Evolutionary conservation across 1,139 yeast species (phyloP), one percentile per base, ranked within the genome.

Genomic region (Hansenula lynferdii): DNA sequence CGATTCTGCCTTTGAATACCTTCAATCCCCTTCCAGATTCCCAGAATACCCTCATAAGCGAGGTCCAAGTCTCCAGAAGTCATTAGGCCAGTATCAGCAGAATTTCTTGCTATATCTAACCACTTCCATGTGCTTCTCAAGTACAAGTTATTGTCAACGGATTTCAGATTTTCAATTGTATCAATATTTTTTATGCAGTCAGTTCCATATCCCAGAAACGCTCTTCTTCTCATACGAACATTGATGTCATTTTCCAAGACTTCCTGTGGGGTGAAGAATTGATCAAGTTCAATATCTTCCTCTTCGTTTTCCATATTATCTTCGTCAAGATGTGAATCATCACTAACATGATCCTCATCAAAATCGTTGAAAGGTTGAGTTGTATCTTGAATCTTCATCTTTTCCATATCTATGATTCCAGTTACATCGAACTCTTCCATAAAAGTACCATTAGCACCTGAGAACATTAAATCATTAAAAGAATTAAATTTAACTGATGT

Each of bases 61-160:
- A 92, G 70, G 56, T 92, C 97, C 23, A 86, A 65, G 8, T 63
- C 67, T 20, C 77, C 80, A 2, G 82, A 72, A 1, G 75, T 65
- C 86, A 85, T 81, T 2, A 81, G 68, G 0, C 86, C 86, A 38
- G 82, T 77, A 23, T 73, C 77, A 15, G 82, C 78, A 1, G 87
- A 74, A 36, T 75, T 76, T 42, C 77, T 71, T 0, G 95, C 89
- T 36, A 85, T 73, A 8, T 79, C 75, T 21, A 90, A 62, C 97
- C 97, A 90, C 52, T 82, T 77, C 97, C 97, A 90, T 0, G 95
- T 82, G 50, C 85, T 81, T 45, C 82, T 68, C 27, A 87, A 65
- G 47, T 79, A 77, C 25, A 74, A 57, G 41, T 77, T 77, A 35
- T 77, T 75, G 45, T 78, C 83, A 23, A 78, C 64, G 7, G 72